phyloP scores from a whole-genome alignment of 1,284 basidiomycete genomes.

The Ustilago trichophora region DNA sequence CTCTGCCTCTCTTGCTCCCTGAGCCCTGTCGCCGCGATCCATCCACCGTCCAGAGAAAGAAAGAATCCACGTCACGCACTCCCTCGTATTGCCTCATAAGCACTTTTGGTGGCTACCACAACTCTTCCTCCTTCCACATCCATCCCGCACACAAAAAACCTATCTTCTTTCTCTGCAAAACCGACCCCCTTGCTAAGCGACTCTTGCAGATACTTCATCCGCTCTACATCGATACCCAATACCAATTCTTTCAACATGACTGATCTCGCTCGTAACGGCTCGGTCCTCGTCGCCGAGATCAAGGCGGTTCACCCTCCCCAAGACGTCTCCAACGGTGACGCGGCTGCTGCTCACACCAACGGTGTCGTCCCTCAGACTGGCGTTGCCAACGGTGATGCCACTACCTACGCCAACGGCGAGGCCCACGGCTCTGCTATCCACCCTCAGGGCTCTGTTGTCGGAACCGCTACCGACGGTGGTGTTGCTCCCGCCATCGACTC shows the following conservation, averaged over 20 bases:
- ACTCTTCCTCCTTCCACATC: too few relatives aligned
- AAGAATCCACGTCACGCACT: too few relatives aligned
- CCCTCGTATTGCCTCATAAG: too few relatives aligned
- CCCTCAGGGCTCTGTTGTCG: slow-evolving; percentile 2
- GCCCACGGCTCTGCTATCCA: slow-evolving; percentile 10
- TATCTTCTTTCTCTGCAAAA: too few relatives aligned
- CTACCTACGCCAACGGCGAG: slow-evolving; percentile 4
- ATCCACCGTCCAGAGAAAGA: too few relatives aligned
- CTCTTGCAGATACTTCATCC: background rate
- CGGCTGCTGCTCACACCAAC: slow-evolving; percentile 5
- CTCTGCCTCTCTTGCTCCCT: too few relatives aligned
- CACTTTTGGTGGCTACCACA: too few relatives aligned
- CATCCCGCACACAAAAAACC: too few relatives aligned
- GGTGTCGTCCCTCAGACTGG: slow-evolving; percentile 2
- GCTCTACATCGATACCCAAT: slow-evolving; percentile 5
- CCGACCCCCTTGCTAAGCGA: too few relatives aligned
- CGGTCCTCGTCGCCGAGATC: slow-evolving; percentile 49
- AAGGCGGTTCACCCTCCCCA: slow-evolving; percentile 36
- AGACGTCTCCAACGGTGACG: slow-evolving; percentile 3
- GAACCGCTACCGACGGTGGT: slow-evolving; percentile 22
- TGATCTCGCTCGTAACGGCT: slow-evolving; percentile 43
- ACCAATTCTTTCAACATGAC: slow-evolving; percentile 21
- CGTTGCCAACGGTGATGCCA: slow-evolving; percentile 4
- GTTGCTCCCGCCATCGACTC: slow-evolving; percentile 36
- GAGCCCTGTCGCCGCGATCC: too few relatives aligned